phyloP scores from a whole-genome alignment of 352 stramenopile genomes.

The Phytophthora pini region DNA sequence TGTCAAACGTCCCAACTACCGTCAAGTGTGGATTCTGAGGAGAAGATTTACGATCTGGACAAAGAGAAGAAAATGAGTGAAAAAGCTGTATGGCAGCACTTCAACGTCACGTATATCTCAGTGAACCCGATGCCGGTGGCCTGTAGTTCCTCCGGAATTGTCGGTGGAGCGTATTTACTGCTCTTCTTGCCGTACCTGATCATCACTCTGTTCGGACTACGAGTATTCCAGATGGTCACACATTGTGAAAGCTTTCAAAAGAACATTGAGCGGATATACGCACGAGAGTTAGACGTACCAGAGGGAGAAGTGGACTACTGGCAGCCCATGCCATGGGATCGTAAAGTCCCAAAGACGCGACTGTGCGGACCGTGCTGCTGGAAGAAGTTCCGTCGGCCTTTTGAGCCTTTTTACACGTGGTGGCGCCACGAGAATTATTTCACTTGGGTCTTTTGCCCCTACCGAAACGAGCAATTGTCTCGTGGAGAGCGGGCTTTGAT shows the following conservation, averaged over 20 bases:
- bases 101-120: constrained; percentile 46
- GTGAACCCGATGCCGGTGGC: constrained; percentile 73
- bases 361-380: constrained; percentile 73
- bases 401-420: constrained; percentile 80
- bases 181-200: constrained; percentile 70
- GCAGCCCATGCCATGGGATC: constrained; percentile 76
- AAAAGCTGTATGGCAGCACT: constrained; percentile 18
- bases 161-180: constrained; percentile 55
- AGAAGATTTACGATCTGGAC: constrained; percentile 59
- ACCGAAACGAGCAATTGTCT: constrained; percentile 68
- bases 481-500: constrained; percentile 67
- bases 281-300: constrained; percentile 51
- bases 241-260: constrained; percentile 66
- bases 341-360: constrained; percentile 71
- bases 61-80: constrained; percentile 30
- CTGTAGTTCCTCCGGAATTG: constrained; percentile 53
- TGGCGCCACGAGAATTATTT: constrained; percentile 85
- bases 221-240: constrained; percentile 68
- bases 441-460: constrained; percentile 77
- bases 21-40: constrained; percentile 33
- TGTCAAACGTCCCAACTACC: constrained; percentile 49
- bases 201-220: constrained; percentile 57
- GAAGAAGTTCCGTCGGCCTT: constrained; percentile 65
- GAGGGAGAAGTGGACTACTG: constrained; percentile 79
- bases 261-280: constrained; percentile 71